Evolutionary conservation across 2,329 filamentous ascomycete genomes (phyloP), one percentile per base, ranked within the genome.

Genomic region (Mycosphaerella sp.): DNA sequence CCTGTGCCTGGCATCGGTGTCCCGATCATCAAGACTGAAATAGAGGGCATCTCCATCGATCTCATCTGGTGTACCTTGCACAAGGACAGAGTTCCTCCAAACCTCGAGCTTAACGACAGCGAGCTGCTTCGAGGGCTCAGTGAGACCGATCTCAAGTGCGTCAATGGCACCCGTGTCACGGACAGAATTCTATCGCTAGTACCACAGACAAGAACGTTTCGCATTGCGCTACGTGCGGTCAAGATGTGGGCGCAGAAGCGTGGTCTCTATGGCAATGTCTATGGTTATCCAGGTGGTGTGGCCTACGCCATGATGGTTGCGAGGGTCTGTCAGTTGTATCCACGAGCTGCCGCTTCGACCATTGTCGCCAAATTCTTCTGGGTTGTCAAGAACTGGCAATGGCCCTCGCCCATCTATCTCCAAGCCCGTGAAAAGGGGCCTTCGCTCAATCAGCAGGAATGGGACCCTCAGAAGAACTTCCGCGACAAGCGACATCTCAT

Each of bases 221-320:
- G 89, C 58, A 82, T 91, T 59, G 93, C 93, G 8, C 72, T 97
- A 57, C 83, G 93, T 48, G 91, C 90, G 11, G 88, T 98, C 75
- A 98, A 98, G 73, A 79, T 98, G 6, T 98, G 93, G 93, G 91
- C 93, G 8, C 89, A 95, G 67, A 83, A 79, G 76, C 87, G 92
- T 57, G 93, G 88, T 23, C 89, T 97, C 45, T 97, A 97, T 68
- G 89, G 89, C 60, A 96, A 96, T 66, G 91, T 97, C 59, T 90
- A 95, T 72, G 93, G 93, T 26, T 98, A 93, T 63, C 93, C 93
- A 2, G 93, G 93, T 64, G 93, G 93, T 73, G 91, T 98, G 40
- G 93, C 93, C 4, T 98, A 92, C 89, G 93, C 92, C 10, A 96
- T 98, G 87, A 80, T 98, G 66, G 91, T 97, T 29, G 93, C 93